A percentile compares a stretch with the other conserved stretches of the same genome.
Evolutionary conservation across 768 basidiomycete genomes (phyloP).

Genomic region (Lentinula aciculospora): DNA sequence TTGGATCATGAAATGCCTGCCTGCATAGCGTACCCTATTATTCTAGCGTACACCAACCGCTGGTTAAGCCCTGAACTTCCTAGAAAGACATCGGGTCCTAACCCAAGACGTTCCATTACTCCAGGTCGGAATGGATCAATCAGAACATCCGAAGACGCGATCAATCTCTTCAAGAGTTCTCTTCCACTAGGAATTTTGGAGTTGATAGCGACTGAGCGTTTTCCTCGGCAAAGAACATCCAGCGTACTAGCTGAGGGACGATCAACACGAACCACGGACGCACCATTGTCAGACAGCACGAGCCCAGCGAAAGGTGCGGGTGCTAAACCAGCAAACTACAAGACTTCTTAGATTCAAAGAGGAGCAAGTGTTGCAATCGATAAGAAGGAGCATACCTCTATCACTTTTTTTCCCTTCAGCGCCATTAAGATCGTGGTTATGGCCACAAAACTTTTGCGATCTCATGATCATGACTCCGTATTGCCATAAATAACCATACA

Average conservation of each 20-base stretch:
- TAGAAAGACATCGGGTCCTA: conserved; percentile 73
- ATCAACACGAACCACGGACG: conserved; percentile 72
- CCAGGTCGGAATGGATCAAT: conserved; percentile 85
- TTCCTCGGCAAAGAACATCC: conserved; percentile 64
- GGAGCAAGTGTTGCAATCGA: neutral
- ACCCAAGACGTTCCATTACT: conserved; percentile 69
- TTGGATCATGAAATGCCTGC: neutral
- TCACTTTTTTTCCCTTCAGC: conserved; percentile 41
- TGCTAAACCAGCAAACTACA: conserved; percentile 75
- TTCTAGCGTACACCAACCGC: conserved; percentile 65
- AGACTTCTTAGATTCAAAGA: neutral
- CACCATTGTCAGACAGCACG: conserved; percentile 75
- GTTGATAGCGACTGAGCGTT: conserved; percentile 70
- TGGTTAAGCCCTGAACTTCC: conserved; percentile 55
- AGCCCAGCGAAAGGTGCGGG: conserved; percentile 79
- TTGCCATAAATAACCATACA: neutral
- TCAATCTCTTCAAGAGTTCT: conserved; percentile 49
- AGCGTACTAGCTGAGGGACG: conserved; percentile 36
- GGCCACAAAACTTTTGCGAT: neutral
- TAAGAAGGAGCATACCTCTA: conserved; percentile 30
- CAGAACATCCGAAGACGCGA: conserved; percentile 66
- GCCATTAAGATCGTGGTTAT: conserved; percentile 29
- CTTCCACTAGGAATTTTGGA: conserved; percentile 57
- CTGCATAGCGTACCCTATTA: conserved; percentile 56
- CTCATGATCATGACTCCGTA: neutral